A percentile compares a stretch with the other conserved stretches of the same genome.
These are phyloP conservation scores for Flaveria brownii DNA, from an alignment of 129 eudicot species.

Conservation along the genomic window DNA sequence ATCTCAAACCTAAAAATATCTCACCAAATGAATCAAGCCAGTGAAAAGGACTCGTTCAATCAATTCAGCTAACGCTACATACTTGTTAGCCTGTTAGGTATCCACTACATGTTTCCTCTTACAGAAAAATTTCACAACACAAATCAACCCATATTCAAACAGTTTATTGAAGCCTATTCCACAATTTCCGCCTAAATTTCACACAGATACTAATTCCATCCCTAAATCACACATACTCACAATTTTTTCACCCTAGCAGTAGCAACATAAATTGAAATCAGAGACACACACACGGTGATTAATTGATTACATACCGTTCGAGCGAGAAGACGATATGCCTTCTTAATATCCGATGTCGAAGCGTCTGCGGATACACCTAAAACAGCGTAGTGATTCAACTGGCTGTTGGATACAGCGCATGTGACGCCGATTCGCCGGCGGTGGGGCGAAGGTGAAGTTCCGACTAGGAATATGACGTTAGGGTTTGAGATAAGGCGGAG, in stretches of 20 bases:
- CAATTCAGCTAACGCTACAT: neutral
- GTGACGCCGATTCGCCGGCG: conserved; percentile 41
- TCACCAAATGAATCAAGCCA: neutral
- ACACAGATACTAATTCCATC: conserved; percentile 3
- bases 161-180: neutral
- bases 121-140: neutral
- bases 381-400: conserved; percentile 68
- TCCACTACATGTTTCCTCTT: conserved; percentile 7
- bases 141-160: conserved; percentile 1
- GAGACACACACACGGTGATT: neutral
- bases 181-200: neutral
- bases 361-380: conserved; percentile 70
- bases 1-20: conserved; percentile 10
- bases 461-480: conserved; percentile 35
- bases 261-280: neutral
- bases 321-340: conserved; percentile 86
- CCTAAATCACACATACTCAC: conserved; percentile 17
- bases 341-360: conserved; percentile 67
- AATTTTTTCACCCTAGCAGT: neutral
- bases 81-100: conserved; percentile 1
- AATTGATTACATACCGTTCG: conserved; percentile 51
- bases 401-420: conserved; percentile 43
- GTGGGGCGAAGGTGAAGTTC: conserved; percentile 17
- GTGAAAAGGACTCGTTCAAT: neutral
- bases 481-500: conserved; percentile 31